phyloP scores from a whole-genome alignment of 345 rosid species.

The Arabidopsis thaliana region DNA sequence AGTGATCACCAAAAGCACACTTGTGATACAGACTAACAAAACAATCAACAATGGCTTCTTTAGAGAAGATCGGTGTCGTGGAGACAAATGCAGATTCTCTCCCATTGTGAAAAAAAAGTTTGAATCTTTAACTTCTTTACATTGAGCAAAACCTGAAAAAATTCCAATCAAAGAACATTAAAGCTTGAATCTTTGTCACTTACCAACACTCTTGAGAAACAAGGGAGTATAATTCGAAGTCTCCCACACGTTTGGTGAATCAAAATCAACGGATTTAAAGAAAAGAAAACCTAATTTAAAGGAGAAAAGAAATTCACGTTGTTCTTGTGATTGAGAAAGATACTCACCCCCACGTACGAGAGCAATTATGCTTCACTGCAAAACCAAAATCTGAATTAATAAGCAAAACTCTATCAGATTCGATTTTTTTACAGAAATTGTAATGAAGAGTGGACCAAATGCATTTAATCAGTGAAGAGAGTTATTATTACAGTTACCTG shows the following conservation, averaged over 20 bases:
- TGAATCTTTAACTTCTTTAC: slow-evolving; percentile 40
- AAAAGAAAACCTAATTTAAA: slow-evolving; percentile 1
- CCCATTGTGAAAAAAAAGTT: slow-evolving; percentile 56
- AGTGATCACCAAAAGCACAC: slow-evolving; percentile 75
- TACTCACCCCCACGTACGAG: slow-evolving; percentile 34
- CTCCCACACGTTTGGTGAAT: slow-evolving; percentile 37
- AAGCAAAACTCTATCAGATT: slow-evolving; percentile 5
- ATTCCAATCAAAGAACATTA: not conserved
- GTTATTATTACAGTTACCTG: slow-evolving; percentile 42
- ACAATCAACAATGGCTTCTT: slow-evolving; percentile 89
- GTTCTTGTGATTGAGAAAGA: slow-evolving; percentile 35
- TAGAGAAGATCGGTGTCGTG: slow-evolving; percentile 70
- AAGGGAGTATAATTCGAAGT: slow-evolving; percentile 1
- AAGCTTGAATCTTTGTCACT: slow-evolving; percentile 12
- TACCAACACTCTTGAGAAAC: slow-evolving; percentile 19
- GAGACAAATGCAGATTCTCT: slow-evolving; percentile 64
- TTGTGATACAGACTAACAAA: slow-evolving; percentile 72
- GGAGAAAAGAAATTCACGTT: slow-evolving; percentile 35
- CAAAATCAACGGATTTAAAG: not conserved
- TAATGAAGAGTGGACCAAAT: slow-evolving; percentile 26
- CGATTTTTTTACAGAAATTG: slow-evolving; percentile 1
- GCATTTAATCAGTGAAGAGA: slow-evolving; percentile 28
- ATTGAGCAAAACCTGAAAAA: slow-evolving; percentile 34
- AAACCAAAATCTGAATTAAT: slow-evolving; percentile 19
- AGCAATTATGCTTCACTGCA: not conserved